phyloP scores from a whole-genome alignment of 352 stramenopile species.

The Nothophytophthora sp. region DNA sequence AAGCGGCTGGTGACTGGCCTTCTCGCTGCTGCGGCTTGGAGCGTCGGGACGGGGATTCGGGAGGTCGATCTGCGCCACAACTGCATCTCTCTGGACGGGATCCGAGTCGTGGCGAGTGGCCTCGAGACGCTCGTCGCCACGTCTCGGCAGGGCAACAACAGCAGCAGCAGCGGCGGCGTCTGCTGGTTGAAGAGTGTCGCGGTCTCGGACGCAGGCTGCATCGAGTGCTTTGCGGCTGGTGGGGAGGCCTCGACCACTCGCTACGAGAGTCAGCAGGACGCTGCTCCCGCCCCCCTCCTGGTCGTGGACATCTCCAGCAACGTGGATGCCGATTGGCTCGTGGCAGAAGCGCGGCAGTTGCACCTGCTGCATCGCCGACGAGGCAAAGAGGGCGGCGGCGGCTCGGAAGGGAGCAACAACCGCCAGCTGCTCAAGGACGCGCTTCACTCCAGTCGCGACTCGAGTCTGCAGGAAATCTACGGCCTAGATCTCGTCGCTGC shows the following conservation, averaged over 20 bases:
- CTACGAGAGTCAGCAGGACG: constrained; percentile 5
- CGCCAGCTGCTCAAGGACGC: constrained; percentile 13
- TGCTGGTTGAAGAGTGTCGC: constrained; percentile 33
- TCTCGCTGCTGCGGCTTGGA: neutral
- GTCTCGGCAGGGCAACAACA: constrained; percentile 4
- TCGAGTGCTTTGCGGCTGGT: constrained; percentile 47
- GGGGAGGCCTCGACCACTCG: neutral
- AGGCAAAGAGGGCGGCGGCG: constrained; percentile 3
- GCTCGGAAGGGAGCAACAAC: constrained; percentile 21
- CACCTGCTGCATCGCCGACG: constrained; percentile 14
- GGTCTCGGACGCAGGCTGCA: constrained; percentile 45
- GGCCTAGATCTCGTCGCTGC: constrained; percentile 58
- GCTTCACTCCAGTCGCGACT: constrained; percentile 18
- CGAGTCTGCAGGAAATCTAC: constrained; percentile 56
- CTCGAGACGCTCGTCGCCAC: constrained; percentile 52
- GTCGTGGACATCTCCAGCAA: constrained; percentile 57
- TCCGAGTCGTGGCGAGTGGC: constrained; percentile 50
- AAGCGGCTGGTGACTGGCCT: constrained; percentile 11
- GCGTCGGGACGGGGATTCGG: constrained; percentile 7
- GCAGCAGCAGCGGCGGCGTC: neutral
- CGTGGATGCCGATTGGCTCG: constrained; percentile 36
- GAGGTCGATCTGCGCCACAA: constrained; percentile 73
- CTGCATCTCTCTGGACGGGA: constrained; percentile 64
- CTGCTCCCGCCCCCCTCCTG: constrained; percentile 20
- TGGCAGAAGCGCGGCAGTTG: constrained; percentile 28